Evolutionary conservation across 805 yeast genomes (phyloP), one percentile per base, ranked within the genome.

Genomic region (Wickerhamiella siamensis): DNA sequence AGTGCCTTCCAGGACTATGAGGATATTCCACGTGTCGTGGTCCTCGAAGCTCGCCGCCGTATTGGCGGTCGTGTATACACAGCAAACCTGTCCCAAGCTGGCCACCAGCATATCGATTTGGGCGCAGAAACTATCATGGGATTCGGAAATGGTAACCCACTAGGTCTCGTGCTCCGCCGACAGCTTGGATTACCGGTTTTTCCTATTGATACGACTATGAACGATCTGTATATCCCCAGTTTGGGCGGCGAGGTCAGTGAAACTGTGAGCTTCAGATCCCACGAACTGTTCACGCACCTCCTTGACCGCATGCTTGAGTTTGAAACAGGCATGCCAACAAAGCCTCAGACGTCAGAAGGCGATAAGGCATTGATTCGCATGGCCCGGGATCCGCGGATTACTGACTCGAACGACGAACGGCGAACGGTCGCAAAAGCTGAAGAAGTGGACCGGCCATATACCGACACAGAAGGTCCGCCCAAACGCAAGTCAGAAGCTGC

Each of bases 11-110:
- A 51, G 16, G 65, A 63, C 32, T 61, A 59, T 41, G 66, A 63
- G 38, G 66, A 58, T 19, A 38, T 62, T 10, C 70, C 70, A 1
- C 59, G 64, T 9, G 59, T 65, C 10, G 42, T 65, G 9, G 49
- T 65, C 3, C 50, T 65, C 0, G 70, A 65, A 43, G 67, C 61
- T 2, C 54, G 68, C 21, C 49, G 57, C 17, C 51, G 70, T 26
- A 60, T 65, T 14, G 70, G 70, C 19, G 70, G 70, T 4, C 57
- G 70, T 6, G 57, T 65, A 5, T 61, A 62, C 48, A 53, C 65
- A 5, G 62, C 62, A 2, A 20, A 15, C 16, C 44, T 50, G 15
- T 36, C 45, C 31, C 43, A 40, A 17, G 37, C 52, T 24, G 27
- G 20, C 10, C 37, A 21, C 10, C n/a, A 24, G 21, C 42, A 50